A percentile compares a stretch with the other conserved stretches of the same genome.
phyloP scores from a whole-genome alignment of 129 eudicot species.

The Pittosporum tobira region DNA sequence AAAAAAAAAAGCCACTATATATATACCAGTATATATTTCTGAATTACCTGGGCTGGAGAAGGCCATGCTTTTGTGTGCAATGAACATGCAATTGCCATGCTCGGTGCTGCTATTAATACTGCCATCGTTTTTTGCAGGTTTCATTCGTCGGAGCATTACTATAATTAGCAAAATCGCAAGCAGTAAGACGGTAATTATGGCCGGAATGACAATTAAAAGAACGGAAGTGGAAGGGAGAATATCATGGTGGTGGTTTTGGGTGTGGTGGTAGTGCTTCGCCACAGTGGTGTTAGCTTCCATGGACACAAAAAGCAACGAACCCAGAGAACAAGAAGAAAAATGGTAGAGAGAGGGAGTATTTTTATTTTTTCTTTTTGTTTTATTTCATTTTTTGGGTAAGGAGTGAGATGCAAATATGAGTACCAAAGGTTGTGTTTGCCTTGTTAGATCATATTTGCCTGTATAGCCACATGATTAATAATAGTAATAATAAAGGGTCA shows the following conservation, averaged over 20 bases:
- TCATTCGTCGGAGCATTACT: conserved; percentile 52
- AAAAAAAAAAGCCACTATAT: not conserved
- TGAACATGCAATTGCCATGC: conserved; percentile 48
- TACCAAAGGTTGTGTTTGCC: conserved; percentile 8
- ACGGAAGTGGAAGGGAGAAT: conserved; percentile 37
- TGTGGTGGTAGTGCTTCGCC: conserved; percentile 4
- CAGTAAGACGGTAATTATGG: conserved; percentile 44
- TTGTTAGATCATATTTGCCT: conserved; percentile 12
- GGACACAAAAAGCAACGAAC: not conserved
- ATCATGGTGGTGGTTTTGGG: conserved; percentile 26
- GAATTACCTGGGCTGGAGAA: conserved; percentile 50
- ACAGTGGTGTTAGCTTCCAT: conserved; percentile 26
- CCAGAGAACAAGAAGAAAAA: not conserved
- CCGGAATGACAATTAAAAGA: conserved; percentile 45
- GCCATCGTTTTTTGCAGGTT: conserved; percentile 22
- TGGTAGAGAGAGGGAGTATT: not conserved
- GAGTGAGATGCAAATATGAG: conserved; percentile 7
- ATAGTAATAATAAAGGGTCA: conserved; percentile 2
- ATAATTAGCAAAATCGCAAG: conserved; percentile 39
- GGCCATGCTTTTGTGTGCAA: conserved; percentile 47
- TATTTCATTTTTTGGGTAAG: not conserved
- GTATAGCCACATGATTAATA: conserved; percentile 22
- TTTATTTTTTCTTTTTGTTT: too few species aligned
- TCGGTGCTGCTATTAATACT: conserved; percentile 9
- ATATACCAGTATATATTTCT: not conserved